A percentile compares a stretch with the other conserved stretches of the same genome.
These are phyloP conservation scores for Funneliformis mosseae DNA, from an alignment of 192 early-diverging fungal species.

Conservation along the genomic window DNA sequence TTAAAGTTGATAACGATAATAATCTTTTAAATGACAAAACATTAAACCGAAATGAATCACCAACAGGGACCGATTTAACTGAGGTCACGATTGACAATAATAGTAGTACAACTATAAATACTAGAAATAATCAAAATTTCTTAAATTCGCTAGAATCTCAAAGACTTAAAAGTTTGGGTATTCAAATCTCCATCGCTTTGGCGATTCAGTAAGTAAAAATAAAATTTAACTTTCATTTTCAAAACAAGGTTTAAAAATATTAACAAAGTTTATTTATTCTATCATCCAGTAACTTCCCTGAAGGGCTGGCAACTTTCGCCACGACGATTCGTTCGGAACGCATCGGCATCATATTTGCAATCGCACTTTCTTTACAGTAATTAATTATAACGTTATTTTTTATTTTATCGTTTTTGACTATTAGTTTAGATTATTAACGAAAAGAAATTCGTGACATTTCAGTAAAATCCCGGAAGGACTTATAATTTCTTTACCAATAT, in stretches of 20 bases:
- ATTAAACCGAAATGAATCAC: not conserved
- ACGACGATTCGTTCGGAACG: not conserved
- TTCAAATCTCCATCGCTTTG: conserved; percentile 17
- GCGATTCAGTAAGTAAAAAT: conserved; percentile 23
- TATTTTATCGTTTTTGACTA: not conserved
- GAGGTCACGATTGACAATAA: not conserved
- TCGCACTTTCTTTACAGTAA: conserved; percentile 32
- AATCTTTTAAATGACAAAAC: too few relatives aligned
- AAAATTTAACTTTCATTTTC: too few relatives aligned
- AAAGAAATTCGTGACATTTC: not conserved
- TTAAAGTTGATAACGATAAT: not conserved
- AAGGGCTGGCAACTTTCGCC: conserved; percentile 15
- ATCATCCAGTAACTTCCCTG: conserved; percentile 25
- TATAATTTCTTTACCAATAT: conserved; percentile 27
- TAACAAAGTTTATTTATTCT: not conserved
- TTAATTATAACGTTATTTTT: not conserved
- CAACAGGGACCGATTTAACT: not conserved
- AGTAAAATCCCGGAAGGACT: conserved; percentile 32
- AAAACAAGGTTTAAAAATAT: too few relatives aligned
- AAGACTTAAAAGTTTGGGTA: conserved; percentile 4
- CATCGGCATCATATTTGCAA: conserved; percentile 15
- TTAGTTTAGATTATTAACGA: not conserved
- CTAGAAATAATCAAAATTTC: not conserved
- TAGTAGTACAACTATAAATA: not conserved
- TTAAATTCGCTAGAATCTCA: not conserved